These are phyloP conservation scores for Globisporangium viniferum DNA, from an alignment of 352 stramenopile species.

Conservation along the genomic window DNA sequence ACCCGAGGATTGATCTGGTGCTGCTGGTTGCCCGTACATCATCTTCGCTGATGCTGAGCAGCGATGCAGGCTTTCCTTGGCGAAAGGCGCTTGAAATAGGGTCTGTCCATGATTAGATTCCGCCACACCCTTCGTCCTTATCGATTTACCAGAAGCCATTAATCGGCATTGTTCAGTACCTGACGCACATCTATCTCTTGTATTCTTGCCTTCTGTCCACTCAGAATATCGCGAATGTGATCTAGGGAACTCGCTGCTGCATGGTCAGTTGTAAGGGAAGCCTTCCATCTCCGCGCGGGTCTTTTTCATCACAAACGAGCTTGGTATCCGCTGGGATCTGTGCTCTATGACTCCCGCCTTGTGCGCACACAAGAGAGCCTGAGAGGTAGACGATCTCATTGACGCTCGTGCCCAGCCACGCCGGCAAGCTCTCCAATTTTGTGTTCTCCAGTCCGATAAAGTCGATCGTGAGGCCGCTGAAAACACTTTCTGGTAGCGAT, in stretches of 20 bases:
- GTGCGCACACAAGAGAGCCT: neutral
- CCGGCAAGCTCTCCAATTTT: slow-evolving; percentile 10
- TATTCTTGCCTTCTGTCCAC: neutral
- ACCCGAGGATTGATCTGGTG: neutral
- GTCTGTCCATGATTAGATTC: neutral
- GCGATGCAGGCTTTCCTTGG: neutral
- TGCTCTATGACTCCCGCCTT: neutral
- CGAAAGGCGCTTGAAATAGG: neutral
- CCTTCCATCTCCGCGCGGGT: slow-evolving; percentile 9
- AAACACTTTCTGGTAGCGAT: slow-evolving; percentile 12
- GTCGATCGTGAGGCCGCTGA: slow-evolving; percentile 10
- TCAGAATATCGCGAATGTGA: neutral
- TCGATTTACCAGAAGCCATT: too few relatives aligned
- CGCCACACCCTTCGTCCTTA: too few relatives aligned
- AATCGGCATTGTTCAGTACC: too few relatives aligned
- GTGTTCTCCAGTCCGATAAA: slow-evolving; percentile 22
- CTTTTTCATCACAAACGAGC: slow-evolving; percentile 7
- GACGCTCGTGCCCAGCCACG: slow-evolving; percentile 12
- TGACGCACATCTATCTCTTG: neutral
- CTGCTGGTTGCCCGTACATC: neutral
- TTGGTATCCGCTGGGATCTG: neutral
- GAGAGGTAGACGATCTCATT: slow-evolving; percentile 10
- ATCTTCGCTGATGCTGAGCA: neutral
- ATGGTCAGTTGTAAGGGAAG: neutral
- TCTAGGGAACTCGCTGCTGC: neutral